These are phyloP conservation scores for Xanthoceras sorbifolium DNA, from an alignment of 345 rosid genomes.

Conservation along the genomic window DNA sequence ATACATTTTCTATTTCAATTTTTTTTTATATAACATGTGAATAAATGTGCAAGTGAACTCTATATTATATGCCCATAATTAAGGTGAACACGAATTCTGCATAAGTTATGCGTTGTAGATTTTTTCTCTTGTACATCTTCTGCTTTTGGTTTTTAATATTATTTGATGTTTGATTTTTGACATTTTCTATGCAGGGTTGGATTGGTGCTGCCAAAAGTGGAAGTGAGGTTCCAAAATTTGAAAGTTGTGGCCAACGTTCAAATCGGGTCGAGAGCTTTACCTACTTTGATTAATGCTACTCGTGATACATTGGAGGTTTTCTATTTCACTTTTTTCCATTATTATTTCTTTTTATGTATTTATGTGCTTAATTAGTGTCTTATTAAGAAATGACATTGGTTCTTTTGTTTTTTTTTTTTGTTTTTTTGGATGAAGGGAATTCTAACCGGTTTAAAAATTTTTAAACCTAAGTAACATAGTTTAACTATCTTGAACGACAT, in stretches of 20 bases:
- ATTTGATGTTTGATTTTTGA: neutral
- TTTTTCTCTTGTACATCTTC: too few relatives aligned
- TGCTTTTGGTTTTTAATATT: neutral
- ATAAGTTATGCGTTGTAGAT: too few relatives aligned
- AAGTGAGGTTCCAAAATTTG: slow-evolving; percentile 72
- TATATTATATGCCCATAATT: too few relatives aligned
- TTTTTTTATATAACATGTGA: too few relatives aligned
- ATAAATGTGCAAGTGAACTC: too few relatives aligned
- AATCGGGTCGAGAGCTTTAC: slow-evolving; percentile 79
- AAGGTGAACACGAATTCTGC: too few relatives aligned
- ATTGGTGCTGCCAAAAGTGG: slow-evolving; percentile 69
- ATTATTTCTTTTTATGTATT: neutral
- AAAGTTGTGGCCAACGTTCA: slow-evolving; percentile 60
- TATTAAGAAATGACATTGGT: neutral
- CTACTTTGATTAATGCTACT: slow-evolving; percentile 70
- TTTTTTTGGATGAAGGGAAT: slow-evolving; percentile 37
- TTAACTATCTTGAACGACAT: slow-evolving; percentile 60
- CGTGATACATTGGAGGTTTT: slow-evolving; percentile 69
- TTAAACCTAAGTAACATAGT: slow-evolving; percentile 43
- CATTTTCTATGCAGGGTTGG: slow-evolving; percentile 54
- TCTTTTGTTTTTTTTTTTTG: neutral
- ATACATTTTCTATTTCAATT: too few relatives aligned
- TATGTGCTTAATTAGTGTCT: neutral
- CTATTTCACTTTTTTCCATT: neutral
- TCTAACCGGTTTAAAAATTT: slow-evolving; percentile 43